A percentile compares a stretch with the other conserved stretches of the same genome.
phyloP scores from a whole-genome alignment of 257 asterid genomes.

The Coffea eugenioides region DNA sequence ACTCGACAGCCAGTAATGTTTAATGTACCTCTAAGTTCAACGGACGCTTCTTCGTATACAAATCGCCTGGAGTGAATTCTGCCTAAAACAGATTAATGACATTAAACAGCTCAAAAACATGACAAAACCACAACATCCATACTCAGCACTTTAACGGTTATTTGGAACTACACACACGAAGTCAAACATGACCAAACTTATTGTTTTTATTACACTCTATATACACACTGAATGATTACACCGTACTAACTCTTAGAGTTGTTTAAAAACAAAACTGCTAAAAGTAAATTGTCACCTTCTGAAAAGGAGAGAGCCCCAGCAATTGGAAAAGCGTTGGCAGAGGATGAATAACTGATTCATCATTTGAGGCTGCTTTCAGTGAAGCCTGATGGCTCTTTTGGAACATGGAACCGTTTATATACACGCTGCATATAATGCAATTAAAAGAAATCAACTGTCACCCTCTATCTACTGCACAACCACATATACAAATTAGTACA shows the following conservation, averaged over 20 bases:
- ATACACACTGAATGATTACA: background rate
- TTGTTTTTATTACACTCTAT: background rate
- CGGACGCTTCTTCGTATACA: conserved; percentile 81
- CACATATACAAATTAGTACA: background rate
- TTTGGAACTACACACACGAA: background rate
- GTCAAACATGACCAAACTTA: conserved; percentile 13
- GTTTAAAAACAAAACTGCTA: background rate
- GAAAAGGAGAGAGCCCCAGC: conserved; percentile 75
- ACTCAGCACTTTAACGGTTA: background rate
- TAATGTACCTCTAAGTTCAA: conserved; percentile 57
- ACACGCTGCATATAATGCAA: conserved; percentile 52
- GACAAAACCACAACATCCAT: background rate
- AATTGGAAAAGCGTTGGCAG: conserved; percentile 82
- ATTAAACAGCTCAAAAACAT: conserved; percentile 5
- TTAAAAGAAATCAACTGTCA: conserved; percentile 13
- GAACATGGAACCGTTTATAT: conserved; percentile 79
- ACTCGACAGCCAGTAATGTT: conserved; percentile 9
- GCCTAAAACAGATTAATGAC: conserved; percentile 51
- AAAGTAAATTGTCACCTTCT: conserved; percentile 46
- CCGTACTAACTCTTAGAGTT: background rate
- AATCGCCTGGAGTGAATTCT: conserved; percentile 79
- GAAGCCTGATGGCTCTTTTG: conserved; percentile 58
- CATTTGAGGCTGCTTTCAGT: conserved; percentile 65
- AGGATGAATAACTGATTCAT: conserved; percentile 76
- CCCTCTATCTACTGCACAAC: background rate